Percentiles rank a stretch among this genome's conserved stretches.
Evolutionary conservation across 176 grass and related monocot species (phyloP).

Genomic region (Miscanthus lutarioriparius): DNA sequence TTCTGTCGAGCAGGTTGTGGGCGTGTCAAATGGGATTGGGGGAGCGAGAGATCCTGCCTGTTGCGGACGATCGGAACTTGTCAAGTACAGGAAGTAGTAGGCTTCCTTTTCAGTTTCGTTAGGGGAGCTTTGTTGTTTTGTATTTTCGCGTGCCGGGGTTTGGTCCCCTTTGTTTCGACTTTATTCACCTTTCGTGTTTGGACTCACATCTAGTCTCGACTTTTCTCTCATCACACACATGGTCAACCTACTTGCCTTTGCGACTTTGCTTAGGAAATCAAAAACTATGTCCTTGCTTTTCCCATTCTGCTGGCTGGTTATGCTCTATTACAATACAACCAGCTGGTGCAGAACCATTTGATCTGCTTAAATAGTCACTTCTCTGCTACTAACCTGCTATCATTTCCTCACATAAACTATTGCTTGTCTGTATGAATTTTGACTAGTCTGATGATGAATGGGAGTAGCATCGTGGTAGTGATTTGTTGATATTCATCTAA

Average conservation of each 20-base stretch:
- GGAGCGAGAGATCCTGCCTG: background rate
- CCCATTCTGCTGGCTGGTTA: background rate
- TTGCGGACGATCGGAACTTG: background rate
- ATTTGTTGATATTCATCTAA: background rate
- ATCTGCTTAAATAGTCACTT: background rate
- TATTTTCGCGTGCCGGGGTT: background rate
- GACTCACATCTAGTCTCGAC: background rate
- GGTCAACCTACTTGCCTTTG: constrained; percentile 9
- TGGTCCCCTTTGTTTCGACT: background rate
- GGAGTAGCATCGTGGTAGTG: background rate
- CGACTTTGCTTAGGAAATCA: background rate
- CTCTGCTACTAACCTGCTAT: background rate
- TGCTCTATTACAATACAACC: background rate
- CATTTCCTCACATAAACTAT: background rate
- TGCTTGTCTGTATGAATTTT: background rate
- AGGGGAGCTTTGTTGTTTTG: background rate
- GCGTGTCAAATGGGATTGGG: background rate
- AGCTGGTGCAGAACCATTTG: background rate
- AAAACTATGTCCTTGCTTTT: background rate
- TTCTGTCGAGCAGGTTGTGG: constrained; percentile 13
- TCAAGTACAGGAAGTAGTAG: background rate
- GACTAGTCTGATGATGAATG: background rate
- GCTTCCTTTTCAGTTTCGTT: background rate
- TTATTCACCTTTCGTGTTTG: no score
- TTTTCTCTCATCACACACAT: constrained; percentile 11